phyloP scores from a whole-genome alignment of 805 yeast species.

The Komagataella ulmi region DNA sequence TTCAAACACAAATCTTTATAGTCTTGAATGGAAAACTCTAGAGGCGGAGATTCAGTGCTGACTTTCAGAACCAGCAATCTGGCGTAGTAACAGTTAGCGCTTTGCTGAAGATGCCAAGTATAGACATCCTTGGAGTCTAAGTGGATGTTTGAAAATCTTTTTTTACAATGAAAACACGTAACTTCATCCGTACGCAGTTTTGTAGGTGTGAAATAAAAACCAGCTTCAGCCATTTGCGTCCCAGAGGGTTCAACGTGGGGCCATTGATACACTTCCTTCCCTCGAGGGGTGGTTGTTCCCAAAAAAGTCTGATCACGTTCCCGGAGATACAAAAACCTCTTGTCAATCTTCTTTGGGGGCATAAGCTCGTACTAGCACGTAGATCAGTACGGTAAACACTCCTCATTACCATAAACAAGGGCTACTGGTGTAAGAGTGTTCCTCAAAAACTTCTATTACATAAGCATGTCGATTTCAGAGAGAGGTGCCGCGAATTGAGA shows the following conservation, averaged over 20 bases:
- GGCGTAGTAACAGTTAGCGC: constrained; percentile 14
- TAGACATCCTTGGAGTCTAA: constrained; percentile 4
- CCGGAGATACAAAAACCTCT: not conserved
- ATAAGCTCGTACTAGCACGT: not conserved
- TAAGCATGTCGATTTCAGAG: not conserved
- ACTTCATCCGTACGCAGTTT: constrained; percentile 32
- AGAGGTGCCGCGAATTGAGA: not conserved
- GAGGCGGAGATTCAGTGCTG: not conserved
- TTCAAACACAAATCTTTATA: not conserved
- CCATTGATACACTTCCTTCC: not conserved
- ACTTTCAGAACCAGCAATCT: constrained; percentile 8
- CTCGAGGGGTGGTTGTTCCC: not conserved
- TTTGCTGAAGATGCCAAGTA: constrained; percentile 11
- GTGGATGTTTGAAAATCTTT: constrained; percentile 20
- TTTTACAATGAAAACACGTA: constrained; percentile 45
- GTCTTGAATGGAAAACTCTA: not conserved
- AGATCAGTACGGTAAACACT: not conserved
- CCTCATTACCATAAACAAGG: not conserved
- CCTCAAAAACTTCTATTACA: too few species aligned
- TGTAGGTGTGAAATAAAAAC: constrained; percentile 47
- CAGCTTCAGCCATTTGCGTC: constrained; percentile 33
- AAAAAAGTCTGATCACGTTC: not conserved
- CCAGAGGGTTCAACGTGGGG: not conserved
- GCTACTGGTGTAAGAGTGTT: not conserved
- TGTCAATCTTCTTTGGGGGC: not conserved